phyloP scores from a whole-genome alignment of 1,139 yeast genomes.

The Kurtzmaniella quercitrusa region DNA sequence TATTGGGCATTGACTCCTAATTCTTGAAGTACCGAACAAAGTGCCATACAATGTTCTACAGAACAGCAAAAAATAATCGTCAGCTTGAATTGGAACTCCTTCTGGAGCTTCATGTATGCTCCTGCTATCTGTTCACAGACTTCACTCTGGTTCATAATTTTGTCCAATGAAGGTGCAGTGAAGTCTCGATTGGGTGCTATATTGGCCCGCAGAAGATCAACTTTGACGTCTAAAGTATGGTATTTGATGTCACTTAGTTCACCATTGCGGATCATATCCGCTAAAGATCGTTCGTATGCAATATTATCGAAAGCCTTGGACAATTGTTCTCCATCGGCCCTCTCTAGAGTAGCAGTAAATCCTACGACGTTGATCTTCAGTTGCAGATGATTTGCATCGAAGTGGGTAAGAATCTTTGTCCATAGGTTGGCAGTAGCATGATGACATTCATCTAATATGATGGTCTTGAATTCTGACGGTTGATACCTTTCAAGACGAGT shows the following conservation, averaged over 20 bases:
- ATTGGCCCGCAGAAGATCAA: conserved; percentile 21
- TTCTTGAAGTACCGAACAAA: conserved; percentile 51
- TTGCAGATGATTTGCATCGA: conserved; percentile 43
- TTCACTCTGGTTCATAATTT: conserved; percentile 49
- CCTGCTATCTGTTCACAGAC: conserved; percentile 54
- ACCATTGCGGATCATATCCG: conserved; percentile 64
- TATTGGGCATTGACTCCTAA: conserved; percentile 69
- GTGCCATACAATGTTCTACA: conserved; percentile 56
- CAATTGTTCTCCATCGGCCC: conserved; percentile 65
- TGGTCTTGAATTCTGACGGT: conserved; percentile 59
- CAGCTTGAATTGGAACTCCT: conserved; percentile 43
- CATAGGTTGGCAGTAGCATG: conserved; percentile 82
- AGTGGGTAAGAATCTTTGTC: conserved; percentile 50
- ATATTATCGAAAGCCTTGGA: conserved; percentile 65
- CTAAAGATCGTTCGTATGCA: conserved; percentile 63
- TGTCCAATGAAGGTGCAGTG: conserved; percentile 45
- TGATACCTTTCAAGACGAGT: conserved; percentile 51
- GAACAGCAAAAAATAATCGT: conserved; percentile 79
- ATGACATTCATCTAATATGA: conserved; percentile 90
- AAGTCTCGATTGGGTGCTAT: conserved; percentile 47
- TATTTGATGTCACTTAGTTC: conserved; percentile 71
- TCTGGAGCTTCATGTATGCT: conserved; percentile 49
- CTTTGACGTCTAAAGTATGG: conserved; percentile 47
- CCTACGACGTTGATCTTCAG: conserved; percentile 64
- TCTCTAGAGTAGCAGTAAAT: conserved; percentile 74